These are phyloP conservation scores for Ophiostoma piceae DNA, from an alignment of 2,329 filamentous ascomycete genomes.

Conservation along the genomic window DNA sequence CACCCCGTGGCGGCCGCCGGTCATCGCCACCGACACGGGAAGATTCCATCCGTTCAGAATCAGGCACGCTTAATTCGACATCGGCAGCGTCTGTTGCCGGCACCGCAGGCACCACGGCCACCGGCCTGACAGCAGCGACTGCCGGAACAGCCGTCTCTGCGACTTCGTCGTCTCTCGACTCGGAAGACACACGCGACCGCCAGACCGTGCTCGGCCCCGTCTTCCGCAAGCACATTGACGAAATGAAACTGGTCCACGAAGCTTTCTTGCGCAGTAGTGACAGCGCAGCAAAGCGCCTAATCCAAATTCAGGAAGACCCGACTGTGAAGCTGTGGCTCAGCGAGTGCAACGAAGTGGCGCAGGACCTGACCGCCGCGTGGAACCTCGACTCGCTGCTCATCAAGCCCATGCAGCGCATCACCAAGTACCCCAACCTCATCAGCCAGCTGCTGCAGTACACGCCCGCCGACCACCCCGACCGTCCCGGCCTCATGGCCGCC, in stretches of 20 bases:
- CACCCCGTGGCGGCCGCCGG: constrained; percentile 47
- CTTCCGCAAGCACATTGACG: constrained; percentile 53
- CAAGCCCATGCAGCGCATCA: constrained; percentile 90
- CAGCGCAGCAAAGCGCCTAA: constrained; percentile 54
- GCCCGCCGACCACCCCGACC: constrained; percentile 76
- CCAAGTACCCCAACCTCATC: constrained; percentile 87
- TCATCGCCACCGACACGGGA: constrained; percentile 31
- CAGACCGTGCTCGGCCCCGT: constrained; percentile 49
- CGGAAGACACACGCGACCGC: constrained; percentile 50
- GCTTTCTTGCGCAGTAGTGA: constrained; percentile 60
- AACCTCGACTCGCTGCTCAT: constrained; percentile 92
- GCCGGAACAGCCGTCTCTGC: constrained; percentile 28
- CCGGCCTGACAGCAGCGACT: constrained; percentile 27
- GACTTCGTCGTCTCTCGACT: constrained; percentile 35
- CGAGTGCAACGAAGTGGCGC: constrained; percentile 87
- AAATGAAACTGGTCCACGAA: constrained; percentile 57
- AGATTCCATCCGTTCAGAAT: constrained; percentile 32
- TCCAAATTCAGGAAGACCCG: constrained; percentile 58
- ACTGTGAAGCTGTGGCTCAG: constrained; percentile 78
- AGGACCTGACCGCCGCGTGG: constrained; percentile 90
- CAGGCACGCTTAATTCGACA: constrained; percentile 35
- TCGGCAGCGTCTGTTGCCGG: constrained; percentile 35
- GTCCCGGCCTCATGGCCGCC: constrained; percentile 53
- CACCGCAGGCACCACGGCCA: constrained; percentile 31
- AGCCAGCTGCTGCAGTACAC: constrained; percentile 75